Conservation (phyloP, 1,139 yeast genomes). For the Suhomyces panamericanus region DNA sequence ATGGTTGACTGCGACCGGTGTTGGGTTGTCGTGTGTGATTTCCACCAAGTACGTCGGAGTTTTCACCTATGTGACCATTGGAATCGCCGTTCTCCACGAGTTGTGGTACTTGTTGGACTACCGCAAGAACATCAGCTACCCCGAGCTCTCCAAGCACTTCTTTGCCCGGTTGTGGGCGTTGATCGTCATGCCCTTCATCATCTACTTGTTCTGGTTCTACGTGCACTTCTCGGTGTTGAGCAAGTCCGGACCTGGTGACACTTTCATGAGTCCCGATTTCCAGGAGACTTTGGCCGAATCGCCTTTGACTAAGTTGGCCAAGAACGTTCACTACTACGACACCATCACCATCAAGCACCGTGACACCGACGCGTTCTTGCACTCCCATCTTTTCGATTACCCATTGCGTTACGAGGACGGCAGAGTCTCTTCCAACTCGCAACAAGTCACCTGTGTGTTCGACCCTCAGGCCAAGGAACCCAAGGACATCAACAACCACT, state of each 20-base stretch:
- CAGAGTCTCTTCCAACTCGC: slow-evolving; percentile 91
- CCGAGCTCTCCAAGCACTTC: slow-evolving; percentile 65
- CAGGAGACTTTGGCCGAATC: slow-evolving; percentile 90
- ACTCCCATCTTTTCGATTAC: slow-evolving; percentile 71
- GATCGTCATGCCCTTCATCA: slow-evolving; percentile 74
- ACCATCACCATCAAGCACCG: slow-evolving; percentile 73
- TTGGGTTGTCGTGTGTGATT: slow-evolving; percentile 83
- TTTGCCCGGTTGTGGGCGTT: slow-evolving; percentile 72
- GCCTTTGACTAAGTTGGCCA: slow-evolving; percentile 69
- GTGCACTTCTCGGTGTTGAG: slow-evolving; percentile 79
- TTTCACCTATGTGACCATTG: slow-evolving; percentile 84
- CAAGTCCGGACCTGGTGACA: slow-evolving; percentile 94
- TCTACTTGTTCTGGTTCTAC: slow-evolving; percentile 91
- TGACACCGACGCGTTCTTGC: slow-evolving; percentile 72
- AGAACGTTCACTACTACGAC: slow-evolving; percentile 74
- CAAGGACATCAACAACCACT: slow-evolving; percentile 68
- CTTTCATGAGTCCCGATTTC: slow-evolving; percentile 88
- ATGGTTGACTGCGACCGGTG: slow-evolving; percentile 84
- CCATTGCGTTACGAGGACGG: slow-evolving; percentile 97
- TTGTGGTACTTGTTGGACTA: slow-evolving; percentile 84
- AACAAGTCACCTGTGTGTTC: slow-evolving; percentile 80
- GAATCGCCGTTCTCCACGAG: slow-evolving; percentile 81
- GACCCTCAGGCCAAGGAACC: slow-evolving; percentile 25
- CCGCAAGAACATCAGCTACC: slow-evolving; percentile 64
- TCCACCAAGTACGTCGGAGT: slow-evolving; percentile 96